phyloP scores from a whole-genome alignment of 2,329 filamentous ascomycete genomes.

The Chaetomiaceae sp. region DNA sequence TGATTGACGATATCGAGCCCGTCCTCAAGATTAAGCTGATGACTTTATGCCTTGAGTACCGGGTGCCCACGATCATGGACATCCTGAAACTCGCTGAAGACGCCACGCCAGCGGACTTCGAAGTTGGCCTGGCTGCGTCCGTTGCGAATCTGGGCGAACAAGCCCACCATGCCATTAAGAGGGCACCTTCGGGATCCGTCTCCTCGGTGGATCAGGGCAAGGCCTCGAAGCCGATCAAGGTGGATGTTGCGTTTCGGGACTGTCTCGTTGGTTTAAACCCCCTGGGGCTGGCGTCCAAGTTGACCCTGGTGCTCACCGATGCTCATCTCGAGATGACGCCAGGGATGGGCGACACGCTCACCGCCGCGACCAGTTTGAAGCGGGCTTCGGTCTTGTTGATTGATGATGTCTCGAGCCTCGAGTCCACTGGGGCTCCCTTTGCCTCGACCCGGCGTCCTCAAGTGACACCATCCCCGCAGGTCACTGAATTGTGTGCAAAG shows the following conservation, averaged over 20 bases:
- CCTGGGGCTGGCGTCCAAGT: conserved; percentile 67
- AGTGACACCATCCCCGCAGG: conserved; percentile 44
- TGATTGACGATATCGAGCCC: conserved; percentile 93
- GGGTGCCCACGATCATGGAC: conserved; percentile 76
- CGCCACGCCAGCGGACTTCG: conserved; percentile 66
- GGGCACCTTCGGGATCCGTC: conserved; percentile 26
- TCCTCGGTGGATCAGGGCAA: conserved; percentile 26
- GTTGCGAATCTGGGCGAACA: conserved; percentile 71
- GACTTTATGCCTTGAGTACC: conserved; percentile 83
- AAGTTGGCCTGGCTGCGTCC: conserved; percentile 71
- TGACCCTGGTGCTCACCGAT: conserved; percentile 73
- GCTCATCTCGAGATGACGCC: conserved; percentile 66
- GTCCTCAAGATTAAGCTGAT: conserved; percentile 82
- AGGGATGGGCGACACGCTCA: conserved; percentile 60
- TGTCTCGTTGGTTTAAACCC: conserved; percentile 84
- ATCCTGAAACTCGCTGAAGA: conserved; percentile 66
- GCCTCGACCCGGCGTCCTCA: conserved; percentile 33
- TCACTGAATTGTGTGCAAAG: conserved; percentile 53
- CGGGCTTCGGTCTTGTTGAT: conserved; percentile 81
- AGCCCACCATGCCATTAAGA: conserved; percentile 47
- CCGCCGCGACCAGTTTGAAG: conserved; percentile 62
- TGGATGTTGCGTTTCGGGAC: conserved; percentile 75
- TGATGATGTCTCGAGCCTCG: conserved; percentile 59
- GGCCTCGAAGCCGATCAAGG: conserved; percentile 49
- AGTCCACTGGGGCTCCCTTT: conserved; percentile 38